Evolutionary conservation across 495 filamentous ascomycete genomes (phyloP), one percentile per base, ranked within the genome.

Genomic region (Xylaria acuta): DNA sequence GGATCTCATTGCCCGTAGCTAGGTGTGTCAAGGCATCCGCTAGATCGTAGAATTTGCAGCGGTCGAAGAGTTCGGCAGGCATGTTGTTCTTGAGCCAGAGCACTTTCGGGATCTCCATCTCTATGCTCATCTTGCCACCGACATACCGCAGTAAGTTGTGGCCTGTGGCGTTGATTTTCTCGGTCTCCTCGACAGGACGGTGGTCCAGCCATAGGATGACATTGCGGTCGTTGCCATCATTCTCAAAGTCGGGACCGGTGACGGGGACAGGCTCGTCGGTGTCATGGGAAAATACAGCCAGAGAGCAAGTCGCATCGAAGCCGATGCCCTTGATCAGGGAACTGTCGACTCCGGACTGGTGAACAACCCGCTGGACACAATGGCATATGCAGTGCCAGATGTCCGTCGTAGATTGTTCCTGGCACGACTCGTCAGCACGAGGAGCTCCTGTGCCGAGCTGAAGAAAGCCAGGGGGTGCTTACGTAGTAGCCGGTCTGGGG

Each of bases 21-120:
- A 99, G 87, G 77, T 98, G 94, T 0, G 96, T 98, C 68, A 99
- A 84, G n/a, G 92, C 96, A 81, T 99, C 96, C 0, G 90, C 90
- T 75, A 99, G 81, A 77, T 99, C 96, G 78, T 95, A 99, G 79
- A 99, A 99, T 78, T 97, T 97, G 88, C 95, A 97, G 67, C 91
- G 89, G 60, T 90, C 89, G 78, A 97, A 99, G 16, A 95, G 84
- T 69, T 96, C 93, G 64, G 90, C 85, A n/a, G 96, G 93, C 96
- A 99, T 98, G 81, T 98, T 86, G 78, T 97, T 96, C 86, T 98
- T 98, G 75, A 99, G 84, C 96, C 96, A 99, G 32, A 98, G 85
- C 1, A 97, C 93, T 78, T 99, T 99, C 32, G 96, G 96, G 34
- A 98, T 94, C 79, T 99, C 96, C 96, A 99, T 99, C 84, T 99